phyloP scores from a whole-genome alignment of 2,329 filamentous ascomycete species.

The Monosporascus sp. region DNA sequence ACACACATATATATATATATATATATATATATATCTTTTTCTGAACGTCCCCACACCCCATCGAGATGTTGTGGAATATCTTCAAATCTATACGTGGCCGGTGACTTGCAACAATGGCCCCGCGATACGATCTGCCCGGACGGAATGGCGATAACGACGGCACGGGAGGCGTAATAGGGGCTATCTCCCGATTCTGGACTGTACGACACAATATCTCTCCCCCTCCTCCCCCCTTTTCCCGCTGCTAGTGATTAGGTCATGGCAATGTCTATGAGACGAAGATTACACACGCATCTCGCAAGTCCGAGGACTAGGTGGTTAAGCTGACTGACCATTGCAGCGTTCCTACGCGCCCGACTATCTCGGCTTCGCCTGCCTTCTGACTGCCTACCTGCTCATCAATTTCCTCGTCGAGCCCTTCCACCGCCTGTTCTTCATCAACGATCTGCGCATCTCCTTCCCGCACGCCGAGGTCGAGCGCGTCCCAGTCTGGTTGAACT shows the following conservation, averaged over 20 bases:
- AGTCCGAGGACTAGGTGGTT: too few relatives aligned
- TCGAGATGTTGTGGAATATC: constrained; percentile 32
- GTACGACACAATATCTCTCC: constrained; percentile 26
- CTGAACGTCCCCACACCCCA: background rate
- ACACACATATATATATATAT: too few relatives aligned
- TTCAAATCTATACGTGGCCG: constrained; percentile 34
- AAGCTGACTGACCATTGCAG: constrained; percentile 32
- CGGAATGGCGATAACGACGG: constrained; percentile 9
- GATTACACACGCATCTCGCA: too few relatives aligned
- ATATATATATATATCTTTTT: background rate
- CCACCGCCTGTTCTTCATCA: constrained; percentile 88
- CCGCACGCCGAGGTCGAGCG: constrained; percentile 81
- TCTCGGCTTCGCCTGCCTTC: constrained; percentile 67
- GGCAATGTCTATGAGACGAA: constrained; percentile 6
- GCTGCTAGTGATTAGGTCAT: background rate
- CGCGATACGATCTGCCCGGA: constrained; percentile 17
- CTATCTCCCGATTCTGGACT: constrained; percentile 43
- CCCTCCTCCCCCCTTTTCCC: background rate
- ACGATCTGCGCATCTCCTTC: constrained; percentile 78
- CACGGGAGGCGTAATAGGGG: constrained; percentile 20
- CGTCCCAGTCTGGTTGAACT: constrained; percentile 74
- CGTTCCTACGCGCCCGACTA: constrained; percentile 88
- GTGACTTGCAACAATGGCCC: constrained; percentile 41
- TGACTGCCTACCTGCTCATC: constrained; percentile 63
- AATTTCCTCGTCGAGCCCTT: constrained; percentile 74